A percentile compares a stretch with the other conserved stretches of the same genome.
Conservation (phyloP, 805 yeast genomes). For the Naumovozyma dairenensis region DNA sequence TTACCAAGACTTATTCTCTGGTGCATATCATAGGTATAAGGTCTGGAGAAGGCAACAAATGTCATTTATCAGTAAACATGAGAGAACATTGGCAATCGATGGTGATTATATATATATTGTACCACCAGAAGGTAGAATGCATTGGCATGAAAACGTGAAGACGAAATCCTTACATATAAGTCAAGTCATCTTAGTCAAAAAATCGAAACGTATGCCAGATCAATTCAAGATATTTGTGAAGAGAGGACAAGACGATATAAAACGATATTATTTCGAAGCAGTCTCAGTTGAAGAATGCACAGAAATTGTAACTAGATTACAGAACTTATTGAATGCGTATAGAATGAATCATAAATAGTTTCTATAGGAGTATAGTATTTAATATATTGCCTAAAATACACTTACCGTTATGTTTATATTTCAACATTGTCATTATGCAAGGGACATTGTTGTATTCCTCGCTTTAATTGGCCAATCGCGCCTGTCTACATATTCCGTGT, state of each 20-base stretch:
- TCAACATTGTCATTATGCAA: no score
- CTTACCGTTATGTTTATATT: no score
- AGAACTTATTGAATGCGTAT: slow-evolving; percentile 47
- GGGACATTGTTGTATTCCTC: no score
- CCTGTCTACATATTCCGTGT: no score
- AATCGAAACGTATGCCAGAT: slow-evolving; percentile 61
- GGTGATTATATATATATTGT: slow-evolving; percentile 88
- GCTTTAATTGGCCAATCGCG: no score
- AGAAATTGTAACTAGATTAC: slow-evolving; percentile 68
- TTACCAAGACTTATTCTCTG: slow-evolving; percentile 29
- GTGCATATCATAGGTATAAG: slow-evolving; percentile 72
- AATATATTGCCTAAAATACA: no score
- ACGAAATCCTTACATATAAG: slow-evolving; percentile 81
- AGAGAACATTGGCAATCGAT: slow-evolving; percentile 76
- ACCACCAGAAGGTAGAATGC: slow-evolving; percentile 67
- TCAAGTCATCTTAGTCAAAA: slow-evolving; percentile 66
- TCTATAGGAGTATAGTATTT: no score
- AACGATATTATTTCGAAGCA: slow-evolving; percentile 84
- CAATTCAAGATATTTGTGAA: slow-evolving; percentile 74
- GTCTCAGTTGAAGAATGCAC: slow-evolving; percentile 46
- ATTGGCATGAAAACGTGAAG: slow-evolving; percentile 65
- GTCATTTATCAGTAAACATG: slow-evolving; percentile 66
- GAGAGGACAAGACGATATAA: slow-evolving; percentile 52
- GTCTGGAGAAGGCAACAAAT: slow-evolving; percentile 85
- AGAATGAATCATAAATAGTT: slow-evolving; percentile 30